A percentile compares a stretch with the other conserved stretches of the same genome.
phyloP scores from a whole-genome alignment of 306 rosid genomes.

The Adenanthera pavonina region DNA sequence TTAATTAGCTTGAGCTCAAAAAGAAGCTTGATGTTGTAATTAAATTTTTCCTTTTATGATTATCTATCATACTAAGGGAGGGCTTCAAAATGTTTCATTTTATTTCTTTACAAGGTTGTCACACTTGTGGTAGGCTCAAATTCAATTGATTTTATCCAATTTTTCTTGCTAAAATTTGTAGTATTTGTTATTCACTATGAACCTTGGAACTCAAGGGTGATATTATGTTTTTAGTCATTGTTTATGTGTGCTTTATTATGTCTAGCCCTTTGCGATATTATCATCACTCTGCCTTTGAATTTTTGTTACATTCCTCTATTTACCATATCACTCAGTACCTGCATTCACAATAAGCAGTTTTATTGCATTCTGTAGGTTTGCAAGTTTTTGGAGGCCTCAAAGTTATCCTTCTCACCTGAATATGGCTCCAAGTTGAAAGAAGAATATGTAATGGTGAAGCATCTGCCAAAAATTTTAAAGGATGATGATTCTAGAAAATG shows the following conservation, averaged over 20 bases:
- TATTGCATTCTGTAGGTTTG: constrained; percentile 68
- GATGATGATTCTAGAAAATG: constrained; percentile 76
- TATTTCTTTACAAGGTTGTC: not conserved
- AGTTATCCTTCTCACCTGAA: constrained; percentile 89
- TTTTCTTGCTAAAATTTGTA: constrained; percentile 1
- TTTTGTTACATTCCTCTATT: constrained; percentile 28
- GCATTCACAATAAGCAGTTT: constrained; percentile 38
- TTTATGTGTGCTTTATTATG: constrained; percentile 20
- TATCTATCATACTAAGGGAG: constrained; percentile 22
- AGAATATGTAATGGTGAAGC: constrained; percentile 94
- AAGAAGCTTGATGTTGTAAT: not conserved
- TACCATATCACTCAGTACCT: constrained; percentile 13
- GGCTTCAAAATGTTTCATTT: constrained; percentile 1
- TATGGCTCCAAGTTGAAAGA: constrained; percentile 96
- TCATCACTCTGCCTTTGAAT: constrained; percentile 19
- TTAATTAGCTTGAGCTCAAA: not conserved
- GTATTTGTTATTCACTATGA: constrained; percentile 11
- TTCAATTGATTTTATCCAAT: constrained; percentile 9
- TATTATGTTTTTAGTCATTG: constrained; percentile 24
- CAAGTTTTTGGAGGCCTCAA: constrained; percentile 97
- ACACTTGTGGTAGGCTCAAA: constrained; percentile 21
- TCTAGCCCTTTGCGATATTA: not conserved
- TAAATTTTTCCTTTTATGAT: not conserved
- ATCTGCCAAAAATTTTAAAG: constrained; percentile 75
- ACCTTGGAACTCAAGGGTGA: not conserved